These are phyloP conservation scores for Euphorbia peplus DNA, from an alignment of 345 rosid genomes.

Conservation along the genomic window DNA sequence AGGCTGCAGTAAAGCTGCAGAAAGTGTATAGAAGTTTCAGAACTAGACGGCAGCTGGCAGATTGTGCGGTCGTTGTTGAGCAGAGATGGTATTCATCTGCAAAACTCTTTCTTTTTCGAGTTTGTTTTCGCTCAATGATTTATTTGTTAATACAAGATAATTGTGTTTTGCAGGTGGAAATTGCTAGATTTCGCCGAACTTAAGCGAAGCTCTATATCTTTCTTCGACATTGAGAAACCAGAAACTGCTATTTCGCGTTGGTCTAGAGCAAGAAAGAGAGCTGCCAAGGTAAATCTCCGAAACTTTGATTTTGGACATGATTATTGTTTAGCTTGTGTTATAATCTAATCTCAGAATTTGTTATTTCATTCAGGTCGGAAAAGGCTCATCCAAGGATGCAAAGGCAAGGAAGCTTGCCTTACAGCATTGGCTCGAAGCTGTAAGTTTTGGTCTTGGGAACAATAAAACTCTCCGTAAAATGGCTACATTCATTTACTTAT, in stretches of 20 bases:
- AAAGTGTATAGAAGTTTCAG: slow-evolving; percentile 91
- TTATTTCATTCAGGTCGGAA: slow-evolving; percentile 56
- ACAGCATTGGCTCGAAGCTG: slow-evolving; percentile 98
- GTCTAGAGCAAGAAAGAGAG: slow-evolving; percentile 84
- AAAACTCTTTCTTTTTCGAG: background rate
- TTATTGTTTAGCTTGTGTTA: background rate
- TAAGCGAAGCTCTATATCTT: slow-evolving; percentile 84
- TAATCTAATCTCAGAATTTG: background rate
- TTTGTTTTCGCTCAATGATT: background rate
- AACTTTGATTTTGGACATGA: background rate
- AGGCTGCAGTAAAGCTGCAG: slow-evolving; percentile 80
- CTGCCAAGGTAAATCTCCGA: slow-evolving; percentile 63
- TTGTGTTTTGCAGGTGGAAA: slow-evolving; percentile 63
- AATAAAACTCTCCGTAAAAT: background rate
- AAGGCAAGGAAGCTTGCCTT: slow-evolving; percentile 85
- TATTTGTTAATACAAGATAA: background rate
- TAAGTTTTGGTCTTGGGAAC: slow-evolving; percentile 32
- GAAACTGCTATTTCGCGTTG: slow-evolving; percentile 88
- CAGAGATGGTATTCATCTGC: slow-evolving; percentile 64
- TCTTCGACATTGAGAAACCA: slow-evolving; percentile 72
- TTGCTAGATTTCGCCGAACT: slow-evolving; percentile 89
- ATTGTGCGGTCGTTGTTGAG: slow-evolving; percentile 89
- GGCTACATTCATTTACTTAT: slow-evolving; percentile 10
- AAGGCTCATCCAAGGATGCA: slow-evolving; percentile 80
- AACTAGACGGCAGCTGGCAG: slow-evolving; percentile 84